A percentile compares a stretch with the other conserved stretches of the same genome.
phyloP scores from a whole-genome alignment of 805 yeast species.

The Cyberlindnera americana region DNA sequence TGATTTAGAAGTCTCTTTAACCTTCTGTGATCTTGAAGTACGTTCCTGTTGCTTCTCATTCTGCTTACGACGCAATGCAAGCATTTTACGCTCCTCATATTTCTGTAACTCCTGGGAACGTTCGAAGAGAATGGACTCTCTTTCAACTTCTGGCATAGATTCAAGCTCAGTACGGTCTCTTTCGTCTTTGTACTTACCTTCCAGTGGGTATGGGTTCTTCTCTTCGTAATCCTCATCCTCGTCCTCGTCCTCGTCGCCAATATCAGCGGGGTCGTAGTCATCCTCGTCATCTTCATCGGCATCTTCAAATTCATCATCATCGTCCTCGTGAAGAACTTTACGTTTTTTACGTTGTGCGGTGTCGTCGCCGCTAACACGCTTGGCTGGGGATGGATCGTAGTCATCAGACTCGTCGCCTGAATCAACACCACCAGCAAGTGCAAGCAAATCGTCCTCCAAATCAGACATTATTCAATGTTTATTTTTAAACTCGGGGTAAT shows the following conservation, averaged over 20 bases:
- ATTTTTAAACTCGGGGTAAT: too few relatives aligned
- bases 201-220: constrained; percentile 84
- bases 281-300: constrained; percentile 38
- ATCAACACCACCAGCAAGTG: constrained; percentile 78
- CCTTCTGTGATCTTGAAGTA: constrained; percentile 28
- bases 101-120: constrained; percentile 91
- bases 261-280: constrained; percentile 41
- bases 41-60: constrained; percentile 40
- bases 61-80: constrained; percentile 76
- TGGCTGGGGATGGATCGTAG: constrained; percentile 34
- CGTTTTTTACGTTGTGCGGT: constrained; percentile 26
- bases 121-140: constrained; percentile 88
- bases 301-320: constrained; percentile 25
- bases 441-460: constrained; percentile 92
- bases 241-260: constrained; percentile 34
- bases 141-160: constrained; percentile 82
- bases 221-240: constrained; percentile 39
- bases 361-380: constrained; percentile 25
- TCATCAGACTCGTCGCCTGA: constrained; percentile 31
- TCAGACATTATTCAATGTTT: constrained; percentile 35
- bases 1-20: constrained; percentile 31
- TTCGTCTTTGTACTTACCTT: constrained; percentile 85
- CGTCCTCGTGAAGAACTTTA: constrained; percentile 22
- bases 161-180: constrained; percentile 64
- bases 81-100: constrained; percentile 75